phyloP scores from a whole-genome alignment of 768 basidiomycete genomes.

The Lanmaoa pseudosensibilis region DNA sequence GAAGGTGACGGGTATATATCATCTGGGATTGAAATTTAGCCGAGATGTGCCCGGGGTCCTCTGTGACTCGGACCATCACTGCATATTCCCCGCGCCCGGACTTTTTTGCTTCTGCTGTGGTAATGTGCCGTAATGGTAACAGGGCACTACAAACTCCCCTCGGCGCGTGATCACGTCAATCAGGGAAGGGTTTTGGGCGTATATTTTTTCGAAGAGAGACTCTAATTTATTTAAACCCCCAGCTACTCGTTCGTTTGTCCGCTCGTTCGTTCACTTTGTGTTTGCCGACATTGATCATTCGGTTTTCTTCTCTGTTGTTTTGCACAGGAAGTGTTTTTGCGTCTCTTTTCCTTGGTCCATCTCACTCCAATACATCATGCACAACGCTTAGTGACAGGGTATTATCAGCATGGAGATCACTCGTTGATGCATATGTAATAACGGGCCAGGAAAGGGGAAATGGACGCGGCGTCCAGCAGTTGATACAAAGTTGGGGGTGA shows the following conservation, averaged over 20 bases:
- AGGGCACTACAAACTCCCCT: not conserved
- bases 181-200: not conserved
- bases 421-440: slow-evolving; percentile 15
- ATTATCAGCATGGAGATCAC: slow-evolving; percentile 13
- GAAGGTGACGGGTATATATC: too few relatives aligned
- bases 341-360: slow-evolving; percentile 12
- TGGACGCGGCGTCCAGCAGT: not conserved
- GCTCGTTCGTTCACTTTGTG: not conserved
- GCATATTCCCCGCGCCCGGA: too few relatives aligned
- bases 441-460: not conserved
- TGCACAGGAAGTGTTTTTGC: slow-evolving; percentile 20
- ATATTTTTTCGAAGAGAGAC: not conserved
- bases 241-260: not conserved
- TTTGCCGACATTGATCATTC: slow-evolving; percentile 6
- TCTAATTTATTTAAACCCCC: slow-evolving; percentile 14
- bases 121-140: too few relatives aligned
- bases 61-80: too few relatives aligned
- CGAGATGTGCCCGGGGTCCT: too few relatives aligned
- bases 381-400: slow-evolving; percentile 16
- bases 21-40: too few relatives aligned
- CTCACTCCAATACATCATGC: slow-evolving; percentile 26
- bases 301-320: slow-evolving; percentile 24
- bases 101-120: too few relatives aligned
- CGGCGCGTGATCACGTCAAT: not conserved
- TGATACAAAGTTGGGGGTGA: not conserved